Base-by-base conservation (phyloP, 768 basidiomycete genomes). In the Cytidiella melzeri region DNA sequence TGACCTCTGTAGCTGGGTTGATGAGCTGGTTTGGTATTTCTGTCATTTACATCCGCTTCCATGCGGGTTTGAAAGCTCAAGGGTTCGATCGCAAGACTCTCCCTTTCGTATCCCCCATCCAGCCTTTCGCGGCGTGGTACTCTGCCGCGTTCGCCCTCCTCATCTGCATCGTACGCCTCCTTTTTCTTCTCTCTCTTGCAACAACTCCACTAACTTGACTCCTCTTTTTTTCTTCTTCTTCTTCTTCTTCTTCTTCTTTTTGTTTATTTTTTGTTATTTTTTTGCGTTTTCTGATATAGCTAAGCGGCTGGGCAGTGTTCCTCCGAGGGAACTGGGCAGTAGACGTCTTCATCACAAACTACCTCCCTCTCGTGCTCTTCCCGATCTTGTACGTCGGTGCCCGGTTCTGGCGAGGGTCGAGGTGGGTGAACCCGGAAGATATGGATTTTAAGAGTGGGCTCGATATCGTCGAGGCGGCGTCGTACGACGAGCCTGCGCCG, bases 51-150 rank as follows among this genome's bases (percentile, higher is more conserved):
- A 63, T 74, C 41, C 84, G 93, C 42, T 97, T 96, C 76, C 76
- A 91, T 65, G 64, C 73, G n/a, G 95, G 92, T 50, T 61, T 87
- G 69, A 83, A 84, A 62, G 79, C 62, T 2, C 95, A 97, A 62
- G 89, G 89, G 10, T 78, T 84, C 58, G 76, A 87, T 60, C 77
- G 94, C 41, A 67, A 47, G 12, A 75, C 67, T 4, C 73, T 97
- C 4, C 93, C 94, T 0, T 97, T 80, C 67, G 61, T 66, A 7
- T 80, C 83, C 13, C 67, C 58, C 13, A 47, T 93, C 6, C 85
- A 91, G 58, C 88, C 88, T 1, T 91, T 64, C 57, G 83, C 84
- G 12, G 87, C 86, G 15, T 89, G 79, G 69, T 79, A 72, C 41
- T 68, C 63, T 4, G 27, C 57, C 24, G 27, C 63, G 47, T 20